A percentile compares a stretch with the other conserved stretches of the same genome.
Conservation (phyloP, 768 basidiomycete genomes). For the Lactarius pseudohatsudake region DNA sequence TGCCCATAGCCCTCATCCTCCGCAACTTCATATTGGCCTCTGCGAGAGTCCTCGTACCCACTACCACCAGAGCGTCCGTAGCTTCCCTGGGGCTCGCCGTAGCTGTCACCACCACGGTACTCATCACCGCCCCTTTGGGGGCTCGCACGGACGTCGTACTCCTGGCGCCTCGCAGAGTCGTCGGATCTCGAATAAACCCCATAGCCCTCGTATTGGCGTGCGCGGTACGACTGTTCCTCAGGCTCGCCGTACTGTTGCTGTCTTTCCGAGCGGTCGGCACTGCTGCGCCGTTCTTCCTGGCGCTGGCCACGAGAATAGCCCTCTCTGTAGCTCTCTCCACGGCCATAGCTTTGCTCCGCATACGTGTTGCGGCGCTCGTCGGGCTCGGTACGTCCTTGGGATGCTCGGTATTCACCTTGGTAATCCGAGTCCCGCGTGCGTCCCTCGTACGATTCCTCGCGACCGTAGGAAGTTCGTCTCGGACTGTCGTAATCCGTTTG, state of each 20-base stretch:
- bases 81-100: constrained; percentile 11
- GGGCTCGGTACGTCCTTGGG: not conserved
- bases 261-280: not conserved
- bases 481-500: not conserved
- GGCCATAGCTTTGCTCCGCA: constrained; percentile 5
- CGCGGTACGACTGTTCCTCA: constrained; percentile 18
- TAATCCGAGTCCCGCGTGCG: not conserved
- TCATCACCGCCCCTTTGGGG: constrained; percentile 14
- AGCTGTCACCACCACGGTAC: not conserved
- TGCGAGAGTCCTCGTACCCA: not conserved
- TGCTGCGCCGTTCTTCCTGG: not conserved
- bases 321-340: not conserved
- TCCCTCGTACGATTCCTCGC: constrained; percentile 4
- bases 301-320: not conserved
- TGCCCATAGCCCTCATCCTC: constrained; percentile 1
- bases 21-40: not conserved
- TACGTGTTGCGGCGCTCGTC: not conserved
- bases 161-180: constrained; percentile 6
- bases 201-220: not conserved
- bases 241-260: constrained; percentile 15
- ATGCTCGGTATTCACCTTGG: constrained; percentile 4
- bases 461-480: constrained; percentile 7
- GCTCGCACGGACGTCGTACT: not conserved
- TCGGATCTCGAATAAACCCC: not conserved
- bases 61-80: constrained; percentile 6